Conservation (phyloP, 75 land plant genomes). For the Cupressus sempervirens region DNA sequence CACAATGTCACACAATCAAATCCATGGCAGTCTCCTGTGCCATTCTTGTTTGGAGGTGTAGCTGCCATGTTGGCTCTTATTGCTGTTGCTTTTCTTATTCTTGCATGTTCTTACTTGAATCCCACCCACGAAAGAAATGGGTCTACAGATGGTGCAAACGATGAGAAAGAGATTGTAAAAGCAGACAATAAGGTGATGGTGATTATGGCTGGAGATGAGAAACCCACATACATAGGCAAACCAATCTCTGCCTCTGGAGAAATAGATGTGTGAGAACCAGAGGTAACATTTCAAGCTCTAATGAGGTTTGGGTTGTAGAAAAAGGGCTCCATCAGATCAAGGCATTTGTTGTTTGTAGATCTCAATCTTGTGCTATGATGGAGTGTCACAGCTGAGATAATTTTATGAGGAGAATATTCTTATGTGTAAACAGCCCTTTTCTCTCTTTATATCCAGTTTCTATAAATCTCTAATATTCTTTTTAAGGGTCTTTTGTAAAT, state of each 20-base stretch:
- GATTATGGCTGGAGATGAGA: constrained; percentile 24
- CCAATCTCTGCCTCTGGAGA: neutral
- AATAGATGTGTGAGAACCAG: neutral
- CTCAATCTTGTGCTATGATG: neutral
- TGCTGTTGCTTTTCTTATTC: constrained; percentile 7
- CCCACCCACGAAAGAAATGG: neutral
- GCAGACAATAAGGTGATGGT: constrained; percentile 4
- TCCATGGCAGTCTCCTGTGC: constrained; percentile 15
- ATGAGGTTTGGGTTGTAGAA: neutral
- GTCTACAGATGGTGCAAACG: neutral
- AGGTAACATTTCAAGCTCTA: neutral
- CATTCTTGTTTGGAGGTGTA: constrained; percentile 17
- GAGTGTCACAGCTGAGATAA: neutral
- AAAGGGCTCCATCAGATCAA: neutral
- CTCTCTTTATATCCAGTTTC: neutral
- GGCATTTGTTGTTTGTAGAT: neutral
- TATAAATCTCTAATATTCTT: neutral
- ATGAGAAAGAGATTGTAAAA: neutral
- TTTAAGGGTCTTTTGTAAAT: neutral
- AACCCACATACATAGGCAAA: constrained; percentile 15
- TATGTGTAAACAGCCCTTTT: neutral
- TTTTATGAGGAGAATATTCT: neutral
- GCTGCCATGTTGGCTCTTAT: constrained; percentile 18
- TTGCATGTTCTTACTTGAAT: constrained; percentile 19
- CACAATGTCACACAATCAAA: neutral